Conservation (phyloP, 2,329 filamentous ascomycete species). For the Uncinocarpus reesii region DNA sequence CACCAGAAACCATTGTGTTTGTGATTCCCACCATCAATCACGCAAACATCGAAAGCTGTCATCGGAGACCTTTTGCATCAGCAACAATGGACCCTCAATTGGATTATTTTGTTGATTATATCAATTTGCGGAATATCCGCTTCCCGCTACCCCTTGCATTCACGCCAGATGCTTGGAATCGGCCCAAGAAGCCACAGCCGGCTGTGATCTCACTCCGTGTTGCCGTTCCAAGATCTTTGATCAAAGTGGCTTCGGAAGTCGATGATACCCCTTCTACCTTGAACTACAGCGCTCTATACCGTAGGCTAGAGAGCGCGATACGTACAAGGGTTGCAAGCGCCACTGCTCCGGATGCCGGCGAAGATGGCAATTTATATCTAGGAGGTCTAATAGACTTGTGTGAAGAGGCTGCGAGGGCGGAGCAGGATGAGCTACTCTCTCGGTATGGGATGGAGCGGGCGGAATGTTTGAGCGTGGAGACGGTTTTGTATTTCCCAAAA, state of each 20-base stretch:
- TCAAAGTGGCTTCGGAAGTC: slow-evolving; percentile 30
- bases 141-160: slow-evolving; percentile 35
- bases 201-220: slow-evolving; percentile 36
- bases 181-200: slow-evolving; percentile 37
- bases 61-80: no score
- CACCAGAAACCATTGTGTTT: no score
- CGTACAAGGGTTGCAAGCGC: neutral
- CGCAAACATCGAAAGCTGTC: no score
- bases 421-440: neutral
- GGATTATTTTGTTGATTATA: neutral
- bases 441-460: no score
- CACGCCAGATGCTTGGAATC: slow-evolving; percentile 40
- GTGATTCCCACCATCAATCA: no score
- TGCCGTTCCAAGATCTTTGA: slow-evolving; percentile 32
- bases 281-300: slow-evolving; percentile 41
- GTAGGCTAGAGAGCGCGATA: slow-evolving; percentile 26
- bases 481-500: slow-evolving; percentile 36
- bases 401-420: neutral
- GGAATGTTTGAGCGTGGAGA: slow-evolving; percentile 8
- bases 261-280: slow-evolving; percentile 39
- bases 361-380: neutral
- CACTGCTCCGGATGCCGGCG: neutral
- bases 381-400: neutral
- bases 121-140: slow-evolving; percentile 28
- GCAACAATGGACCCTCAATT: neutral